Percentiles rank a stretch among this genome's conserved stretches.
Conservation (phyloP, 2,329 filamentous ascomycete genomes). For the Corynespora cassiicola region DNA sequence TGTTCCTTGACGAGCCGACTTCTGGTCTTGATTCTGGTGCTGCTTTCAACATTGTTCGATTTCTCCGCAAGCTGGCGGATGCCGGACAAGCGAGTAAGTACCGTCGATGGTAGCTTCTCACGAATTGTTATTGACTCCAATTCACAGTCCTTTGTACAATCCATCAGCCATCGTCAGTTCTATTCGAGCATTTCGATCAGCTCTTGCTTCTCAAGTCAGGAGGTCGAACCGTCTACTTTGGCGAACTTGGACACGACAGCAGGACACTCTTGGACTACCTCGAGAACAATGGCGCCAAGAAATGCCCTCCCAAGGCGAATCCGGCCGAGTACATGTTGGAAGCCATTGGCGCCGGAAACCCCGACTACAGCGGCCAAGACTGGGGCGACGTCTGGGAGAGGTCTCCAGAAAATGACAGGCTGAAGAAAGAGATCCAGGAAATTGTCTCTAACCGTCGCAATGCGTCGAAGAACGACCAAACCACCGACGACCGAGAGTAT, state of each 20-base stretch:
- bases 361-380: constrained; percentile 52
- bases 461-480: constrained; percentile 38
- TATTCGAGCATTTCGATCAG: constrained; percentile 72
- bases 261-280: constrained; percentile 57
- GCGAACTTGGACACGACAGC: constrained; percentile 58
- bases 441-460: constrained; percentile 44
- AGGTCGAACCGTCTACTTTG: constrained; percentile 72
- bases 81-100: no score
- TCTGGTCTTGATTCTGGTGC: constrained; percentile 75
- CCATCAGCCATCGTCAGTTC: constrained; percentile 71
- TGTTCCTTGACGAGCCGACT: constrained; percentile 81
- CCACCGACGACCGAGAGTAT: constrained; percentile 52
- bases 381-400: constrained; percentile 55
- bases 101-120: no score
- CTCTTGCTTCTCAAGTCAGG: constrained; percentile 70
- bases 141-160: constrained; percentile 72
- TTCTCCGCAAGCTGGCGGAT: constrained; percentile 70
- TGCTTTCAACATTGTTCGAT: constrained; percentile 69
- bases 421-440: constrained; percentile 49
- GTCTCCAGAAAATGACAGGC: constrained; percentile 45
- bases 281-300: constrained; percentile 58
- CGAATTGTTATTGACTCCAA: no score
- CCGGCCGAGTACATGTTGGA: constrained; percentile 62
- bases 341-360: constrained; percentile 51
- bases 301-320: constrained; percentile 59